These are phyloP conservation scores for Stachybotrys echinatus DNA, from an alignment of 2,329 filamentous ascomycete species.

Conservation along the genomic window DNA sequence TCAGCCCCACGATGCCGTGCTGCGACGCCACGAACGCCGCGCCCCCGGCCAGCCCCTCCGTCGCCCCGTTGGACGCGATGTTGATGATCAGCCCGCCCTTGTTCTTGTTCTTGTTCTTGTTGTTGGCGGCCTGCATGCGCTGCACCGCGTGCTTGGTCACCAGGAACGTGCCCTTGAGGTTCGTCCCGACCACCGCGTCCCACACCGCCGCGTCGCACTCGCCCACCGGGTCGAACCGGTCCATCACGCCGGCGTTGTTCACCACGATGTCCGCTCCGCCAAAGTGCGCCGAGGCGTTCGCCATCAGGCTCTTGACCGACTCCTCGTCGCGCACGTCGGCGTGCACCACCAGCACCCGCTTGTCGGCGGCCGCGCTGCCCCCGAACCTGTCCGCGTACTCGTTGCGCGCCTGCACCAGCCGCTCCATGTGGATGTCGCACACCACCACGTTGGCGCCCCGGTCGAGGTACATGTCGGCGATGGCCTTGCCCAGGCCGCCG, in stretches of 20 bases:
- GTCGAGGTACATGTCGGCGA: slow-evolving; percentile 21
- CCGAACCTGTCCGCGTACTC: slow-evolving; percentile 2
- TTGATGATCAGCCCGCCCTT: slow-evolving; percentile 45
- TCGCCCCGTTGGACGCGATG: slow-evolving; percentile 41
- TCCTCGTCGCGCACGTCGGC: slow-evolving; percentile 15
- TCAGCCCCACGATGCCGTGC: slow-evolving; percentile 48
- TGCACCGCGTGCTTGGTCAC: slow-evolving; percentile 45
- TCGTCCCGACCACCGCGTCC: slow-evolving; percentile 50
- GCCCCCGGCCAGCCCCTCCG: slow-evolving; percentile 33
- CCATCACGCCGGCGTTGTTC: slow-evolving; percentile 55
- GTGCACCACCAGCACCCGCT: slow-evolving; percentile 3
- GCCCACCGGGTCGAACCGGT: slow-evolving; percentile 48
- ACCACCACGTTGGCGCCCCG: slow-evolving; percentile 25
- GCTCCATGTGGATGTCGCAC: slow-evolving; percentile 21
- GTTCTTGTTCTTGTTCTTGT: no score
- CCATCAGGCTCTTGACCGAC: slow-evolving; percentile 16
- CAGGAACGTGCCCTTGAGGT: slow-evolving; percentile 50
- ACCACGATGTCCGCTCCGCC: slow-evolving; percentile 45
- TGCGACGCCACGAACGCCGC: slow-evolving; percentile 49
- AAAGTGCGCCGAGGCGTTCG: slow-evolving; percentile 12
- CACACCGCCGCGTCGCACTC: slow-evolving; percentile 38
- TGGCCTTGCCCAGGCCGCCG: slow-evolving; percentile 23
- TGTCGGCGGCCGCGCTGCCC: no score
- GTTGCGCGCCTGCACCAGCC: slow-evolving; percentile 6
- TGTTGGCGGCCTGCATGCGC: slow-evolving; percentile 9